Evolutionary conservation across 176 grass and related monocot species (phyloP).

Genomic region (Carex parvula): DNA sequence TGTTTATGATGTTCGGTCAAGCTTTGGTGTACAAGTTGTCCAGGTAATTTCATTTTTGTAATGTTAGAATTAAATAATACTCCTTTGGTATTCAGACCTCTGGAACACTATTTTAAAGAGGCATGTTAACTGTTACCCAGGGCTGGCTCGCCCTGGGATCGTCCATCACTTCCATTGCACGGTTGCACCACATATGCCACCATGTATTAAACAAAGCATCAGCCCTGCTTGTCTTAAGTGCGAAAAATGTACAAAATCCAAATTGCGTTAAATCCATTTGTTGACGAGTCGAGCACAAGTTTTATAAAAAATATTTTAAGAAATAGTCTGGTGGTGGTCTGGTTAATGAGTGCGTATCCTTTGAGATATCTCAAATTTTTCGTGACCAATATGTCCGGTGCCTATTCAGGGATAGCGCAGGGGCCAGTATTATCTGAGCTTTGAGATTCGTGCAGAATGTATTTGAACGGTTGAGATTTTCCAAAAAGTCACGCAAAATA

Average conservation of each 20-base stretch:
- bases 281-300: background rate
- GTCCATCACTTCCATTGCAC: background rate
- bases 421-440: too few species aligned
- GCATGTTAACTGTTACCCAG: background rate
- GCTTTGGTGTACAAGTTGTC: constrained; percentile 87
- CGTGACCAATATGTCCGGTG: too few species aligned
- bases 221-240: background rate
- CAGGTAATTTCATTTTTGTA: constrained; percentile 50
- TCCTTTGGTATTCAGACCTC: background rate
- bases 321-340: background rate
- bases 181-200: background rate
- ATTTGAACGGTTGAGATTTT: too few species aligned
- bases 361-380: too few species aligned
- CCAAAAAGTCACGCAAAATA: too few species aligned
- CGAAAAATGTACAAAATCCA: background rate
- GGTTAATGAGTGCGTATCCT: background rate
- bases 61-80: background rate
- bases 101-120: background rate
- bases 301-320: background rate
- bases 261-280: background rate
- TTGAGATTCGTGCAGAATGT: too few species aligned
- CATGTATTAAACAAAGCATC: background rate
- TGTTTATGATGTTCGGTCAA: constrained; percentile 83
- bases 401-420: too few species aligned
- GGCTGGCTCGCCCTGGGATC: background rate